Evolutionary conservation across 148 eudicot genomes (phyloP).

Genomic region (Arctostaphylos glauca): DNA sequence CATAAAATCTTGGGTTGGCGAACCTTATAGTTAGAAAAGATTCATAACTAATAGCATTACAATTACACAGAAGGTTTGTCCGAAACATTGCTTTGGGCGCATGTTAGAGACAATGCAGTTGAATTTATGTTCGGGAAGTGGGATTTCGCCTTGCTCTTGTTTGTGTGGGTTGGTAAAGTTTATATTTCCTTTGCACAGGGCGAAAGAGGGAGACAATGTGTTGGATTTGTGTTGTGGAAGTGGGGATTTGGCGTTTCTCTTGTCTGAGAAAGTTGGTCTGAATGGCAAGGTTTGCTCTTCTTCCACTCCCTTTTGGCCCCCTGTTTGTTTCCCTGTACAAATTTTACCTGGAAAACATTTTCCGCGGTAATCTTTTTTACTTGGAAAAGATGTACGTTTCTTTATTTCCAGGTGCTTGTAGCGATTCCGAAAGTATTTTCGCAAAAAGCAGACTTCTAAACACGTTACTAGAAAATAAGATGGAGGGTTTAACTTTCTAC

Average conservation of each 20-base stretch:
- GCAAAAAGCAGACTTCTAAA: not conserved
- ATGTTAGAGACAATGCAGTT: too few species aligned
- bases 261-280: slow-evolving; percentile 82
- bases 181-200: slow-evolving; percentile 38
- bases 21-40: not conserved
- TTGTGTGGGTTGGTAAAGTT: slow-evolving; percentile 1
- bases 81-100: too few species aligned
- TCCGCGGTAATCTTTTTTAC: not conserved
- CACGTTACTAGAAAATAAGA: not conserved
- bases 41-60: not conserved
- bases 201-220: slow-evolving; percentile 71
- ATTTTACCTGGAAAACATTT: not conserved
- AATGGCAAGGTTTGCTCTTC: slow-evolving; percentile 64
- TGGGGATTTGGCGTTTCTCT: slow-evolving; percentile 89
- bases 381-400: not conserved
- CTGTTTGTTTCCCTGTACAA: not conserved
- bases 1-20: not conserved
- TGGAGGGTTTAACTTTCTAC: not conserved
- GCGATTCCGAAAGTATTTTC: not conserved
- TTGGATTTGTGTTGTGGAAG: slow-evolving; percentile 97
- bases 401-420: not conserved
- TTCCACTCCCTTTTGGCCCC: slow-evolving; percentile 4
- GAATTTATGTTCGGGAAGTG: too few species aligned
- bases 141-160: too few species aligned
- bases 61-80: too few species aligned